Conservation (phyloP, 2,329 filamentous ascomycete genomes). For the Penicillium sp. region DNA sequence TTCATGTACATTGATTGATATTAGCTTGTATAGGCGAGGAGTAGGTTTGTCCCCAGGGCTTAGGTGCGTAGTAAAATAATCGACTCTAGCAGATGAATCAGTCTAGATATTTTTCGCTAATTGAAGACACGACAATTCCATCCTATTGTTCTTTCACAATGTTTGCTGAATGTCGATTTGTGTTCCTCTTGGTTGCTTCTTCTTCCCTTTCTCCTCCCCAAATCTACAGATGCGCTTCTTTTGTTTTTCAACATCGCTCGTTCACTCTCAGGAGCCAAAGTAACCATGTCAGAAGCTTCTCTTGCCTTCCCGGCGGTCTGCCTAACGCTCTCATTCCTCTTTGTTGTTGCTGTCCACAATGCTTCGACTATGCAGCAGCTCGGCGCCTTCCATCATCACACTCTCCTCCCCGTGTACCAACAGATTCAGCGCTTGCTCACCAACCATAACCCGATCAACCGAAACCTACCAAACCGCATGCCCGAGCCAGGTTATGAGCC, state of each 20-base stretch:
- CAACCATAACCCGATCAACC: background rate
- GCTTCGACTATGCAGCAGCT: background rate
- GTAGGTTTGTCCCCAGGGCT: background rate
- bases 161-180: too few species aligned
- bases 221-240: background rate
- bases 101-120: background rate
- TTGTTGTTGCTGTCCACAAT: constrained; percentile 12
- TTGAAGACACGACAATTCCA: background rate
- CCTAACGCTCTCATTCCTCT: constrained; percentile 17
- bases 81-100: background rate
- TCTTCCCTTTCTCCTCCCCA: background rate
- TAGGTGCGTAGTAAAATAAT: background rate
- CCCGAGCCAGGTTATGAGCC: background rate
- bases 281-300: constrained; percentile 1
- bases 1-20: too few species aligned
- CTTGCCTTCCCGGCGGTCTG: constrained; percentile 13
- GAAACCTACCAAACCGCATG: background rate
- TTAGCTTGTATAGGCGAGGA: background rate
- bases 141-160: background rate
- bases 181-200: background rate
- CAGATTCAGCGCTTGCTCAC: background rate
- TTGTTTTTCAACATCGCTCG: background rate
- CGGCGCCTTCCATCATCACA: background rate
- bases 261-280: background rate
- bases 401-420: background rate